Evolutionary conservation across 768 basidiomycete species (phyloP), one percentile per base, ranked within the genome.

Genomic region (Dictyophora rubrovolvata): DNA sequence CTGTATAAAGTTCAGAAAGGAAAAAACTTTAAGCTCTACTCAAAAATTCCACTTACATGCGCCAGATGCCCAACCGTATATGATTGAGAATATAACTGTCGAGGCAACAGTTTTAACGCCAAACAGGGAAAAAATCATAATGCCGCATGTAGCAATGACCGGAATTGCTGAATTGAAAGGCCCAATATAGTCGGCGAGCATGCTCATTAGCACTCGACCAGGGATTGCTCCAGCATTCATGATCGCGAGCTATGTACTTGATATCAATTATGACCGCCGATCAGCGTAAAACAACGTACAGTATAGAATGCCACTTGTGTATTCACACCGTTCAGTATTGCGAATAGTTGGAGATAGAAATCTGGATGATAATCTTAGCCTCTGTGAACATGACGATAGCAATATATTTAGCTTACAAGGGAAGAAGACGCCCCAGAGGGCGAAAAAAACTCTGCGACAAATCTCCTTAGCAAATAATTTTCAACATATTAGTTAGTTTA

Each of bases 321-420:
- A 16, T 70, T 66, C 42, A 80, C 71, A 0, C 77, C 75, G 56
- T 79, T 79, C 53, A 72, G 68, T 28, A 79, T 70, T 0, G 81
- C 73, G 59, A 79, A 75, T 12, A 83, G 66, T 62, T 85, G 83
- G 7, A 84, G 63, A 64, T 79, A 84, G 67, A 81, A 83, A 17
- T 80, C 70, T 0, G 81, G 80, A 50, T 73, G 81, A 55, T 55
- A 17, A 34, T 28, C 7, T 28, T 7, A 28, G 7, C 7, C 7
- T 28, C 28, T 7, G 35, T 28, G 3, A 20, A 20, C 8, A 23
- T 20, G 12, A 34, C 2, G 33, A 55, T 55, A 36, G 23, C 17
- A 16, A 16, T 28, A 21, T 49, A n/a, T 10, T n/a, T 33, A 12
- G 18, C 53, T 55, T 42, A 53, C 36, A 63, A 36, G 54, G 48